phyloP scores from a whole-genome alignment of 148 eudicot genomes.

The Amaranthus cruentus region DNA sequence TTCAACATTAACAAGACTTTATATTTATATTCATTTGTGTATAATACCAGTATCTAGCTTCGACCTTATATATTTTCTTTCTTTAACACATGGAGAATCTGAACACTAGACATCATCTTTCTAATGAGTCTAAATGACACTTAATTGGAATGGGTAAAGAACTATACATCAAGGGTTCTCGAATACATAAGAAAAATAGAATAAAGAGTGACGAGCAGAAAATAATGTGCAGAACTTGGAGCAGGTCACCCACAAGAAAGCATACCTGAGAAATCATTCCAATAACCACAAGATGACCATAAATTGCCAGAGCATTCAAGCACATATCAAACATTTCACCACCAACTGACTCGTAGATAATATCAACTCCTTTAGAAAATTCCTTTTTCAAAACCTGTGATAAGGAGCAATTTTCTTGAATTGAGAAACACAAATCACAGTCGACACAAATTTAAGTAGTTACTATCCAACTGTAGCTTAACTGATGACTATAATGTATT shows the following conservation, averaged over 20 bases:
- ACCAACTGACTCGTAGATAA: slow-evolving; percentile 89
- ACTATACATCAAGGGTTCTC: no score
- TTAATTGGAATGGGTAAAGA: no score
- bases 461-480: neutral
- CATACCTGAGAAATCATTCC: slow-evolving; percentile 99
- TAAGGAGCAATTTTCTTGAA: slow-evolving; percentile 5
- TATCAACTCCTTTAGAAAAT: slow-evolving; percentile 83
- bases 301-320: slow-evolving; percentile 73
- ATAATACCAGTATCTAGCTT: no score
- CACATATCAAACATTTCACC: slow-evolving; percentile 87
- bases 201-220: neutral
- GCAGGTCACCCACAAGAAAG: slow-evolving; percentile 6
- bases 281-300: slow-evolving; percentile 83
- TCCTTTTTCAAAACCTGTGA: slow-evolving; percentile 78
- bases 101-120: no score
- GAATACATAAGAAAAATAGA: neutral
- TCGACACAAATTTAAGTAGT: neutral
- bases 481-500: neutral
- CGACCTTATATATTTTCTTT: no score
- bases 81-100: no score
- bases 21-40: no score
- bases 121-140: no score
- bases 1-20: neutral
- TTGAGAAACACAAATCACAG: slow-evolving; percentile 7
- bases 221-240: neutral